Base-by-base conservation (phyloP, 495 filamentous ascomycete genomes). In the Aspergillus sclerotiicarbonarius region DNA sequence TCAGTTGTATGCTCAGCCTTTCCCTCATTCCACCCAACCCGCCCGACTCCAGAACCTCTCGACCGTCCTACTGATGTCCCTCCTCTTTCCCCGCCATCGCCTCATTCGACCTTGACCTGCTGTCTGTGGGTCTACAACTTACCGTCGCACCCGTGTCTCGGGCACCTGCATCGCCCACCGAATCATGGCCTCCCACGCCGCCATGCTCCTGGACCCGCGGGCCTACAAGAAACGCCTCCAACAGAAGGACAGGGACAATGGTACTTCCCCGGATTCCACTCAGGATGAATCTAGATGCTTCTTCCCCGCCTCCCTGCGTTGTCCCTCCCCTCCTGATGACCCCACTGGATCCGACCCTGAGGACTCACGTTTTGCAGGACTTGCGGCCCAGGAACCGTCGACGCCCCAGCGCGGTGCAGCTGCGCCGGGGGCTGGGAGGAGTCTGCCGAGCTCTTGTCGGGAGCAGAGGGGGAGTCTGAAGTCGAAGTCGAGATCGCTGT, bases 171-270 rank as follows among this genome's bases (percentile, higher is more conserved):
- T 37, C 53, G 10, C 16, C 47, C 4, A 50, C 31, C 20, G 21
- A 52, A 65, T 18, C 60, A 77, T 79, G 76, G 74, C 71, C 35
- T 76, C 75, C 35, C 62, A 72, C 46, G 69, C 76, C 30, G 73
- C 74, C 31, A 75, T 78, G 74, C 67, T 78, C 33, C 56, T 78
- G 59, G 70, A 78, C 56, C 76, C 75, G 32, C 70, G 72, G 58
- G 67, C 58, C 43, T 70, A 71, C 59, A 72, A 64, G 56, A 74
- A 72, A 59, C 61, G 62, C 51, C 46, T 65, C 8, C 54, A 56
- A 12, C 37, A 57, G 10, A 54, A 61, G 41, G 32, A 53, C 5
- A 62, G 69, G 37, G 62, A 62, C 19, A 70, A 71, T 64, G 73
- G 76, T 78, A 76, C 65, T 18, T 9, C 51, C 54, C 51, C 57